Percentiles rank a stretch among this genome's conserved stretches.
These are phyloP conservation scores for Diaporthe sp. DNA, from an alignment of 2,329 filamentous ascomycete genomes.

Conservation along the genomic window DNA sequence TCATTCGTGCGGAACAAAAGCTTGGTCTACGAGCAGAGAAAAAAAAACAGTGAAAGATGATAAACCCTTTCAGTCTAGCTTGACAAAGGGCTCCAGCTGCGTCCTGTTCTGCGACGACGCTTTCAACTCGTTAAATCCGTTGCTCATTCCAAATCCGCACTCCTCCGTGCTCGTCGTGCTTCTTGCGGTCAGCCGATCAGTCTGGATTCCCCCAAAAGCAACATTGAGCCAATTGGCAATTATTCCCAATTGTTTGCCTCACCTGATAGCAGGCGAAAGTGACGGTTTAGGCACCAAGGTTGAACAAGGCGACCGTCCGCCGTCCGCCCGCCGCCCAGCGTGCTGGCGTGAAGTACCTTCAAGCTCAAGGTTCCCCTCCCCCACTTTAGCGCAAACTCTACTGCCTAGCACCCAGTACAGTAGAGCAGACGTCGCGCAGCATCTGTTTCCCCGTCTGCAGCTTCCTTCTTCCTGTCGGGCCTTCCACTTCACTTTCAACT, in stretches of 20 bases:
- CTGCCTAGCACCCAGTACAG: not conserved
- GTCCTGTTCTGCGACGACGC: conserved; percentile 5
- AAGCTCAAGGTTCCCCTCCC: conserved; percentile 36
- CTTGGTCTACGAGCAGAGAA: not conserved
- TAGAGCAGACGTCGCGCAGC: conserved; percentile 7
- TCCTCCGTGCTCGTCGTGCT: not conserved
- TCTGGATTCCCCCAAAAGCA: not conserved
- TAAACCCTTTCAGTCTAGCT: not conserved
- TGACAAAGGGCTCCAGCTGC: conserved; percentile 3
- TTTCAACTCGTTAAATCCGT: not conserved
- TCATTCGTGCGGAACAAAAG: conserved; percentile 12
- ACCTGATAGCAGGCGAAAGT: not conserved
- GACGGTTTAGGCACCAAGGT: conserved; percentile 29
- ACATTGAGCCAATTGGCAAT: not conserved
- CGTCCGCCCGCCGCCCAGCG: not conserved
- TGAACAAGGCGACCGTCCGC: conserved; percentile 13
- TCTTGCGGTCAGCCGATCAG: not conserved
- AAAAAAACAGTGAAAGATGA: not conserved
- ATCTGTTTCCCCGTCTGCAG: conserved; percentile 1
- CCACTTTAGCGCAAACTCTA: conserved; percentile 40
- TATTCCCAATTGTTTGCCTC: not conserved
- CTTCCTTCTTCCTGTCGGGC: not conserved
- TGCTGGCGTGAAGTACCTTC: not conserved
- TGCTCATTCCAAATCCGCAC: not conserved
- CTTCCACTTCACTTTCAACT: not conserved